Evolutionary conservation across 176 grass and related monocot genomes (phyloP), one percentile per base, ranked within the genome.

Genomic region (Aegilops tauschii): DNA sequence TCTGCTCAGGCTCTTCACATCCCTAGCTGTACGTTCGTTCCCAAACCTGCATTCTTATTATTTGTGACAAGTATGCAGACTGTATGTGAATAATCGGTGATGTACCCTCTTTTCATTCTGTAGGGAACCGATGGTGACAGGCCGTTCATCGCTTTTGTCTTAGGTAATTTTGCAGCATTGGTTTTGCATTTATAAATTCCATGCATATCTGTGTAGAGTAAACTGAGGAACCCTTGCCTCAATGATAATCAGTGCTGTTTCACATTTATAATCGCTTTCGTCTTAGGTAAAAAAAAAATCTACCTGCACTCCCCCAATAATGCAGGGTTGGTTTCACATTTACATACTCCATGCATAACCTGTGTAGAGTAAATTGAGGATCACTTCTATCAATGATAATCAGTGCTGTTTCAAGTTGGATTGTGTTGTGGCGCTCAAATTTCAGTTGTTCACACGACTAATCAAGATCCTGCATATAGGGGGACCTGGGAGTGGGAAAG

Each of bases 401-500:
- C 5, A 14, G 20, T 40, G 34, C 37, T 68, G 45, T 58, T 50
- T 82, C 8, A 52, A 34, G 54, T 59, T 50, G 40, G 56, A 11
- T 77, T 12, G 35, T 9, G 18, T 35, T 4, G 16, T n/a, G 25
- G 45, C 34, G 30, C 21, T 78, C 37, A 17, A 67, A 45, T 50
- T 29, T 11, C 5, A 5, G 47, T 12, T 61, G 12, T 36, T 47
- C 74, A 6, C 49, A 35, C 52, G 30, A 42, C 36, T 82, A 21
- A 70, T 72, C 20, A 25, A 37, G 72, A 31, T 85, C 39, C 20
- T 44, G 5, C 44, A 0, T 79, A 6, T 32, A 99, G 97, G 97
- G 31, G 97, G 97, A 12, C 94, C 97, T 86, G 92, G 97, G 35
- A 94, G 97, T 80, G 97, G 97, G 23, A 99, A 99, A 91, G 94